phyloP scores from a whole-genome alignment of 768 basidiomycete genomes.

The Serendipita sp. region DNA sequence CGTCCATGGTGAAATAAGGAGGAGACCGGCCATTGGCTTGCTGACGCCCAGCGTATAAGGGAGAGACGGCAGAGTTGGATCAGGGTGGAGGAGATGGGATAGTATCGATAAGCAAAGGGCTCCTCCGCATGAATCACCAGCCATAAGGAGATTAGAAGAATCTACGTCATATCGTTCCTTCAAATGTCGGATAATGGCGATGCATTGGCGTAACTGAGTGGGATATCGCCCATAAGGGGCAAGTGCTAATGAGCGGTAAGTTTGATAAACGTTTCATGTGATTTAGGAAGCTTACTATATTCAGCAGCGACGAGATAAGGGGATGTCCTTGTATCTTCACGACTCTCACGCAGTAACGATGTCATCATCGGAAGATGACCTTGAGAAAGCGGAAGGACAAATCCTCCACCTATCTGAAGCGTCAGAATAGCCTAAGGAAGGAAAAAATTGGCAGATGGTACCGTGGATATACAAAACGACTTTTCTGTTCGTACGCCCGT shows the following conservation, averaged over 20 bases:
- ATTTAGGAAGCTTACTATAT: background rate
- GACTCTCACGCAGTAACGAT: background rate
- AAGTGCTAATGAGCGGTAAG: background rate
- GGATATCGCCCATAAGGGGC: background rate
- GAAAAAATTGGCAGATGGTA: background rate
- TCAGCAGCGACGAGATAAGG: background rate
- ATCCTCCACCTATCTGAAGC: background rate
- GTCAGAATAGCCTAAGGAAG: background rate
- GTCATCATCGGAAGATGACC: background rate
- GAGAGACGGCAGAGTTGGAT: background rate
- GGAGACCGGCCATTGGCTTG: background rate
- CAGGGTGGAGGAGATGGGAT: background rate
- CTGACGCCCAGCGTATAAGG: background rate
- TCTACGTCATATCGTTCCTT: background rate
- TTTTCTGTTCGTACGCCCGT: background rate
- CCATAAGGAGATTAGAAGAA: background rate
- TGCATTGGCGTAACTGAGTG: background rate
- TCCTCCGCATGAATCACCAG: background rate
- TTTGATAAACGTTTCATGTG: too few relatives aligned
- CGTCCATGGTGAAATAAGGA: conserved; percentile 3
- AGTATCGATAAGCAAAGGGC: background rate
- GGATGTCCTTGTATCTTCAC: background rate
- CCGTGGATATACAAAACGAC: conserved; percentile 1
- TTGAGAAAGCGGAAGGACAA: background rate
- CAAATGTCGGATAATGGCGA: background rate